Conservation (phyloP, 768 basidiomycete species). For the Lactarius evosmus region DNA sequence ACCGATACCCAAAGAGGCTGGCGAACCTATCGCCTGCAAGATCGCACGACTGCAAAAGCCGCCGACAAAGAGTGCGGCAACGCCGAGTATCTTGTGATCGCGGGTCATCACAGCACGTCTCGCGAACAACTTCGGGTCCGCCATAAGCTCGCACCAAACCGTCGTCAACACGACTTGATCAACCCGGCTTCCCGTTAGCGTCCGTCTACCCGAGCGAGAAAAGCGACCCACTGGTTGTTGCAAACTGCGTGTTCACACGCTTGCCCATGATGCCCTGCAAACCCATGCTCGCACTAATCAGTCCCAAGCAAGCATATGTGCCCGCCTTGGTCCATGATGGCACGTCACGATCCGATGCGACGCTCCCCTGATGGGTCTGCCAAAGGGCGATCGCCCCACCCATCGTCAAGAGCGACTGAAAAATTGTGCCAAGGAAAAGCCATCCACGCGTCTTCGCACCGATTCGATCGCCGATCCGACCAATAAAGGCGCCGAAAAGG, state of each 20-base stretch:
- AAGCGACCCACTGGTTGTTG: conserved; percentile 59
- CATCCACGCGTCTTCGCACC: conserved; percentile 71
- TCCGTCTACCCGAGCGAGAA: neutral
- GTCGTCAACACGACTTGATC: conserved; percentile 73
- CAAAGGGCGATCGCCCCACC: conserved; percentile 66
- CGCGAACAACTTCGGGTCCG: conserved; percentile 72
- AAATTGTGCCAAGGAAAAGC: conserved; percentile 66
- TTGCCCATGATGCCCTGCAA: conserved; percentile 87
- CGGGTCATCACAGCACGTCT: conserved; percentile 53
- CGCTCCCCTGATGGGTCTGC: conserved; percentile 57
- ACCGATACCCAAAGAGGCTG: conserved; percentile 63
- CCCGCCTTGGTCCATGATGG: conserved; percentile 69
- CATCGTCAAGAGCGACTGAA: conserved; percentile 78
- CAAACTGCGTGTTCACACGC: conserved; percentile 73
- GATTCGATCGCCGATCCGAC: conserved; percentile 79
- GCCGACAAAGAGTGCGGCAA: conserved; percentile 67
- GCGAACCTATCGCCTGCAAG: conserved; percentile 55
- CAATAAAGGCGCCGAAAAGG: conserved; percentile 70
- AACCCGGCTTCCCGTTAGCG: conserved; percentile 10
- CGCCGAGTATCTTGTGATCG: conserved; percentile 70
- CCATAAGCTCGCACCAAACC: conserved; percentile 85
- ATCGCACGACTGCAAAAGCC: conserved; percentile 65
- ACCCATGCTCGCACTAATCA: conserved; percentile 78
- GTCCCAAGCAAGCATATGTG: conserved; percentile 69
- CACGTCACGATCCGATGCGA: conserved; percentile 51